Evolutionary conservation across 2,329 filamentous ascomycete species (phyloP), one percentile per base, ranked within the genome.

Genomic region (Fusarium stilboides): DNA sequence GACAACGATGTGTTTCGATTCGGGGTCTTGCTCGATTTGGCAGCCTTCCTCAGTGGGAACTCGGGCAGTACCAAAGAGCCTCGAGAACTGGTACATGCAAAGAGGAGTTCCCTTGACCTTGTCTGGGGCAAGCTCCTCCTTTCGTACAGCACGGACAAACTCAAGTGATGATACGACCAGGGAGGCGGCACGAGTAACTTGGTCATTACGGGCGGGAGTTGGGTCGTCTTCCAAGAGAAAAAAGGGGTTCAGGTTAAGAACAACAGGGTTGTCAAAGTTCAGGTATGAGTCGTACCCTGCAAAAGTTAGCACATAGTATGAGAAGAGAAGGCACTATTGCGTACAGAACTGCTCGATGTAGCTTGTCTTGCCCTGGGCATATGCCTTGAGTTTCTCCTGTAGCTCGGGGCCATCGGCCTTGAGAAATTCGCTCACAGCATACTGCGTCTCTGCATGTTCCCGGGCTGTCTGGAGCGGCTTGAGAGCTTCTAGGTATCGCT

Each of bases 331-430:
- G 36, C 24, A 9, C 17, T 19, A 6, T 14, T 26, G 50, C 63
- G 15, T 87, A 97, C 95, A 99, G 75, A 99, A 99, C 76, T 99
- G 96, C 78, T 98, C 96, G 74, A 99, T 98, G 77, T 98, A 99
- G 80, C 95, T 98, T 37, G 93, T 93, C 81, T 94, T 95, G 44
- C 92, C 94, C 49, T 89, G 90, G 10, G 96, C 94, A 83, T 98
- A 99, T 74, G 91, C 90, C 83, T 94, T 96, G 58, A 98, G 82
- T 79, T 92, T 94, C 65, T 96, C 93, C 77, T 99, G 94, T 47
- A 99, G 82, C 45, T 92, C 89, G 0, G 92, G 93, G 0, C 96
- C 96, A 68, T 98, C 94, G 1, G 86, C 83, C 72, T 87, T 90
- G 40, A 98, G 80, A 71, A 98, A 98, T 31, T 97, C 94, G 13